Base-by-base conservation (phyloP, 2,329 filamentous ascomycete species). In the Helotiales sp. region DNA sequence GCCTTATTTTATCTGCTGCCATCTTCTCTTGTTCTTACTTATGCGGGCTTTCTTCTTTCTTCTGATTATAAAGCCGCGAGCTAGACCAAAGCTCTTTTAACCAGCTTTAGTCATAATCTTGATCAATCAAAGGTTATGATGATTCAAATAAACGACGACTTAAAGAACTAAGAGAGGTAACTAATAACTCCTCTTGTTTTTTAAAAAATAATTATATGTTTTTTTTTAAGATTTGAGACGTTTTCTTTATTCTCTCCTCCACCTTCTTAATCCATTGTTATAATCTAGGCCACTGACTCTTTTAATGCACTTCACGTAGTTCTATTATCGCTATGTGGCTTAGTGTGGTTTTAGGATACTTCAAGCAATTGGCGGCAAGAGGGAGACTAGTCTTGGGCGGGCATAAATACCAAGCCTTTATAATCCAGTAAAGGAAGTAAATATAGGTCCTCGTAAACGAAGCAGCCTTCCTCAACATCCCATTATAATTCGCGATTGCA, bases 1-100 rank as follows among this genome's bases (percentile, higher is more conserved):
- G 65, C 34, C 60, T 61, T 49, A 34, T 34, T 15, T 64, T 59
- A 66, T 60, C 60, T 63, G 24, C 54, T 66, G 30, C 59, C 32
- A 66, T 60, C 54, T 64, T 28, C 54, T 64, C 59, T 49, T 68
- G 40, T 55, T 55, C 47, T 63, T 63, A 54, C 54, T 64, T 54
- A n/a, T 20, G 52, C 43, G 26, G 52, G n/a, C 28, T 47, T 55
- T 60, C 63, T 63, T 61, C 37, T 10, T 64, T 40, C 54, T 68
- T 40, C 52, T 66, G 40, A 68, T 54, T 68, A 20, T 22, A 20
- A 30, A 66, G 50, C 45, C 55, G 63, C 26, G 59, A 50, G 50
- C 62, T 45, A 30, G 47, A 20, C 55, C 57, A 28, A 20, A 68
- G 61, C 50, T 65, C 62, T 30, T 58, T 62, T 52, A 57, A 64